Conservation (phyloP, 371 early-diverging fungal species). For the Mortierella sp. region DNA sequence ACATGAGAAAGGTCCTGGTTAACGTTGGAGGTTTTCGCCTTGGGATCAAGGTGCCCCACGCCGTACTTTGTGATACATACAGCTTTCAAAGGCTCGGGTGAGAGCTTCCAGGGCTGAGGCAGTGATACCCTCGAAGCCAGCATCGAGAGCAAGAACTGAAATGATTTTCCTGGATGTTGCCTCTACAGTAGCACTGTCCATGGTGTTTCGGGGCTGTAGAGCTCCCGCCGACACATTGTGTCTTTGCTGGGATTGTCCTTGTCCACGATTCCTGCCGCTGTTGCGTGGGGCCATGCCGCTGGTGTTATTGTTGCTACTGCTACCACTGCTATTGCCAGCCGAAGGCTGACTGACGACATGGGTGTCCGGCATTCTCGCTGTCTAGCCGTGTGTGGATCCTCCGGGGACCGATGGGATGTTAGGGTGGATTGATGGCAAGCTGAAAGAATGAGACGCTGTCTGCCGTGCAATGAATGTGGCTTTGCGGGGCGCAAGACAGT, state of each 20-base stretch:
- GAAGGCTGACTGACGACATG: background rate
- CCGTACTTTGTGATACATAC: conserved; percentile 47
- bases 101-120: conserved; percentile 59
- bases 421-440: too few species aligned
- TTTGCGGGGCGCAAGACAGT: too few species aligned
- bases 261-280: background rate
- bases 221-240: background rate
- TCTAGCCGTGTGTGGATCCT: background rate
- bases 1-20: background rate
- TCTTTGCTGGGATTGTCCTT: background rate
- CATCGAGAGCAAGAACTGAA: conserved; percentile 41
- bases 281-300: too few species aligned
- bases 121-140: conserved; percentile 63
- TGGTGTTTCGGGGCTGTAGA: conserved; percentile 7
- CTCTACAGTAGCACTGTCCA: conserved; percentile 37
- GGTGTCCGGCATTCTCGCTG: conserved; percentile 14
- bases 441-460: too few species aligned
- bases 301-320: background rate
- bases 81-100: conserved; percentile 56
- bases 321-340: background rate
- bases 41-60: background rate
- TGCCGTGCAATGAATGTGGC: too few species aligned
- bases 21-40: background rate
- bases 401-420: too few species aligned
- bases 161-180: conserved; percentile 35